A percentile compares a stretch with the other conserved stretches of the same genome.
phyloP scores from a whole-genome alignment of 2,329 filamentous ascomycete species.

The Paecilomyces fulvus region DNA sequence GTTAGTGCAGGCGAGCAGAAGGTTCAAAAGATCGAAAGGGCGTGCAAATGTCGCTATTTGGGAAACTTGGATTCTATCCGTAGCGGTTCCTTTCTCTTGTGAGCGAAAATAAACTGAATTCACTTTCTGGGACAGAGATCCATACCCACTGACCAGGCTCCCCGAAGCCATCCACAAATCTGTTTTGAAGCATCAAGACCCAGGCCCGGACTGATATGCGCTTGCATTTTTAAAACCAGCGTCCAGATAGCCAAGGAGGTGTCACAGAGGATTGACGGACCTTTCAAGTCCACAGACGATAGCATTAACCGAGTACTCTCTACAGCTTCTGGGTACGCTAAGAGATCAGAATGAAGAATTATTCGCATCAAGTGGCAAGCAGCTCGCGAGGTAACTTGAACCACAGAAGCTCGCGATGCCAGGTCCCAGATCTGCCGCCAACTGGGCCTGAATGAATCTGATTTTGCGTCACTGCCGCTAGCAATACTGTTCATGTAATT shows the following conservation, averaged over 20 bases:
- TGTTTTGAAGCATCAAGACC: slow-evolving; percentile 61
- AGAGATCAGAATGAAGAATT: slow-evolving; percentile 57
- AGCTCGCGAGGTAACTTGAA: slow-evolving; percentile 63
- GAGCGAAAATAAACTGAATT: neutral
- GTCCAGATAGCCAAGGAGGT: slow-evolving; percentile 67
- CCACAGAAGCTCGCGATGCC: slow-evolving; percentile 60
- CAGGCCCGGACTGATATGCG: slow-evolving; percentile 59
- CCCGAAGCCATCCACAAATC: slow-evolving; percentile 72
- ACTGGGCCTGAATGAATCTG: slow-evolving; percentile 33
- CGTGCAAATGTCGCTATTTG: slow-evolving; percentile 56
- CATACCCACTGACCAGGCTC: slow-evolving; percentile 72
- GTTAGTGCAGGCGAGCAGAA: slow-evolving; percentile 65
- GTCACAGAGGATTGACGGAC: slow-evolving; percentile 71
- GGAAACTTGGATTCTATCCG: slow-evolving; percentile 59
- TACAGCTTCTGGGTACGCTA: slow-evolving; percentile 58
- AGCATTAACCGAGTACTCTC: slow-evolving; percentile 66
- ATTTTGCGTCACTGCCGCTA: slow-evolving; percentile 24
- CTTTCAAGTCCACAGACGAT: slow-evolving; percentile 69
- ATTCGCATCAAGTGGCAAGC: slow-evolving; percentile 65
- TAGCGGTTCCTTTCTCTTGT: slow-evolving; percentile 40
- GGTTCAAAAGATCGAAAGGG: slow-evolving; percentile 56
- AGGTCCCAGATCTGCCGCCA: slow-evolving; percentile 75
- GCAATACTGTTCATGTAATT: slow-evolving; percentile 21
- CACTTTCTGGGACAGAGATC: neutral
- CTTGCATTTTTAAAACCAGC: slow-evolving; percentile 57